Base-by-base conservation (phyloP, 2,329 filamentous ascomycete genomes). In the Cercospora sesami region DNA sequence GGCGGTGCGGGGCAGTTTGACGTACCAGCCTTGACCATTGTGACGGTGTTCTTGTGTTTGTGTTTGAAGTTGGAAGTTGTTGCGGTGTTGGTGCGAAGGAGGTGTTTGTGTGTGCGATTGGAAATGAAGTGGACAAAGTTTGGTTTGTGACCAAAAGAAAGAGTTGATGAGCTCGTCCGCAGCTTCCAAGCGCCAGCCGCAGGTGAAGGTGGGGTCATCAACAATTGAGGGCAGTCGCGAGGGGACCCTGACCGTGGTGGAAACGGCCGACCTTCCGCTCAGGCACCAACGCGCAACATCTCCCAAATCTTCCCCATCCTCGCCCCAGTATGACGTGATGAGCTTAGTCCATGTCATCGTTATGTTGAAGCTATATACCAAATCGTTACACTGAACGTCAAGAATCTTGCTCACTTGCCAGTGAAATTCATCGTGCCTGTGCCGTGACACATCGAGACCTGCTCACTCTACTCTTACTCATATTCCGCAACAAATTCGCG, bases 21-120 rank as follows among this genome's bases (percentile, higher is more conserved):
- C 71, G 57, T 68, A 75, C 73, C 73, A 61, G 73, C 73, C 67
- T 74, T 75, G 71, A 74, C 73, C 75, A 77, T 77, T 60, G 64
- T 73, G 70, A 70, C 68, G 65, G 65, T 68, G 31, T 63, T 64
- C 21, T 31, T 42, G 57, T 51, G 51, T 30, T 30, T 23, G 33
- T 42, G 48, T n/a, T 62, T 36, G 51, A 18, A 45, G 33, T 60
- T 61, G 42, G 63, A 61, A 51, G 58, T 48, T 18, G 66, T 65
- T 64, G 51, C 55, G 9, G n/a, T 21, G 55, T 18, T 5, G 55
- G 12, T 33, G 26, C 9, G 55, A 59, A 59, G 28, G 30, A 23
- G 30, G 14, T 53, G 63, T 59, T 39, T 63, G 60, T 61, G 33
- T n/a, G 51, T 33, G 63, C 45, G 55, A 65, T 59, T 63, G 68